Evolutionary conservation across 73 alveolate species (phyloP).

Genomic region (Paramecium sonneborni): DNA sequence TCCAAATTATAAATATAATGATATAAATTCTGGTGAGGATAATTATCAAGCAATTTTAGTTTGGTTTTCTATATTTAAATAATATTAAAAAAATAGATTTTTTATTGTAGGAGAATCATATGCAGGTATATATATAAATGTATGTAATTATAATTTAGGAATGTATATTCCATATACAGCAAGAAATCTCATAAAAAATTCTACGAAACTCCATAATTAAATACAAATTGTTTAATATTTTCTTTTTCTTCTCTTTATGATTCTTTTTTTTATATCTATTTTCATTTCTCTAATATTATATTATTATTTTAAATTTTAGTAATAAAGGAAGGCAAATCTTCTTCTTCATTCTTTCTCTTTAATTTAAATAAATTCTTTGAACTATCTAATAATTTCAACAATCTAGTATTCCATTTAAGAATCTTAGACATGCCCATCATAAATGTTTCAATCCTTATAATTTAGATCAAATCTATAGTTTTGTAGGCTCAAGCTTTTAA

Average conservation of each 20-base stretch:
- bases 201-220: too few relatives aligned
- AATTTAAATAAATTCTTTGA: too few relatives aligned
- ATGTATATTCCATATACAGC: slow-evolving; percentile 88
- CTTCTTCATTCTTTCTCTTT: too few relatives aligned
- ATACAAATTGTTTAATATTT: too few relatives aligned
- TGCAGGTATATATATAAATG: slow-evolving; percentile 72
- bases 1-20: slow-evolving; percentile 13
- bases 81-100: slow-evolving; percentile 76
- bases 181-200: too few relatives aligned
- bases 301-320: too few relatives aligned
- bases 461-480: background rate
- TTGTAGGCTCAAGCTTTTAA: too few relatives aligned
- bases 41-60: slow-evolving; percentile 47
- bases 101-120: slow-evolving; percentile 93
- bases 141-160: background rate
- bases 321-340: too few relatives aligned
- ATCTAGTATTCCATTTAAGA: background rate
- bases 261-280: too few relatives aligned
- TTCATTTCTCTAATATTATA: too few relatives aligned
- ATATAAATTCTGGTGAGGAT: slow-evolving; percentile 62
- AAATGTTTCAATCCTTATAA: background rate
- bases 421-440: background rate
- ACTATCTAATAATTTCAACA: background rate
- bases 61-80: slow-evolving; percentile 66
- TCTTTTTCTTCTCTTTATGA: too few relatives aligned